Base-by-base conservation (phyloP, 495 filamentous ascomycete genomes). In the Thozetella sp. region DNA sequence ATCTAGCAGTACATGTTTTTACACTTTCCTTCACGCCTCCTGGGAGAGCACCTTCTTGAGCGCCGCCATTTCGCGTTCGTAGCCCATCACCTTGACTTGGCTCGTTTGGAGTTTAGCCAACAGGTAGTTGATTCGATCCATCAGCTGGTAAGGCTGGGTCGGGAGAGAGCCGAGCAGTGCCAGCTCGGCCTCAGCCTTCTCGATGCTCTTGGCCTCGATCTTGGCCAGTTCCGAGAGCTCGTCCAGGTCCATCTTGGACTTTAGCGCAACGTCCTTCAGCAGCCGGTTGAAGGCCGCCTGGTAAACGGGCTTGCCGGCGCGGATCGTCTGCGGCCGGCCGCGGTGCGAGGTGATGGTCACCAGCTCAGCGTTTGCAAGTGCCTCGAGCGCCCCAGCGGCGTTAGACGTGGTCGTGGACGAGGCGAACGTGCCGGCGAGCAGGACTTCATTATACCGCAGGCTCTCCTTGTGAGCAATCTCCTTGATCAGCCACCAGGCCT, bases 401-500 rank as follows among this genome's bases (percentile, higher is more conserved):
- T 73, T 76, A 13, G 72, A 56, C 0, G 75, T 77, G 0, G 74
- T 75, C 4, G 73, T 70, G 1, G 84, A 78, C 0, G 77, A 75
- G 1, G 85, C 77, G 78, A 93, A 97, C 0, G 92, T 81, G 63
- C 89, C 86, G 13, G 85, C 82, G 1, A 96, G 80, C 1, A 97
- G 76, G 15, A 96, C 75, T 61, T 93, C 90, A 78, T 93, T 94
- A 76, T 96, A 98, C 0, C 88, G 80, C 0, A 97, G 74, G 11
- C 65, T 68, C 9, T 87, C 84, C 17, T 83, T 73, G 6, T 74
- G 56, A 0, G 90, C 88, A 15, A 99, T 82, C 9, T 80, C 70
- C 65, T 89, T 92, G 69, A 98, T 87, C 1, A 99, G 75, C 57
- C 89, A 82, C 95, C 95, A 99, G 0, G 92, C 95, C 72, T 97